These are phyloP conservation scores for Macrocybe gigantea DNA, from an alignment of 768 basidiomycete species.

Conservation along the genomic window DNA sequence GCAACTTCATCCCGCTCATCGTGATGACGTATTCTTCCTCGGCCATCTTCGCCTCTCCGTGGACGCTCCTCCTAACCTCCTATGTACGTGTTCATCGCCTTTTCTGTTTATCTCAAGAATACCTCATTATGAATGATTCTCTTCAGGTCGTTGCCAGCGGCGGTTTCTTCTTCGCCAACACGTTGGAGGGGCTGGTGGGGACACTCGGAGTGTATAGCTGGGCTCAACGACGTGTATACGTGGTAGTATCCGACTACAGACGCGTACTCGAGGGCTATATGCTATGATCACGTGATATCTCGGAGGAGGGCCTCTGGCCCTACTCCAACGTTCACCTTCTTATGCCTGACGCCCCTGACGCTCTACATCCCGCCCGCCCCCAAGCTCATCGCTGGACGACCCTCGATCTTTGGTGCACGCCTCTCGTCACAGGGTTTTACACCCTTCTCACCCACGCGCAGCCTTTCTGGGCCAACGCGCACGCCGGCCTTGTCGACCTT, in stretches of 20 bases:
- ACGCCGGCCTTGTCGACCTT: slow-evolving; percentile 39
- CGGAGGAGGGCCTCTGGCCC: no score
- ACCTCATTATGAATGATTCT: neutral
- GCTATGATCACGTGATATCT: no score
- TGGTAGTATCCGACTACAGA: no score
- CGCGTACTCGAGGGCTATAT: no score
- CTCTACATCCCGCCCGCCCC: slow-evolving; percentile 73
- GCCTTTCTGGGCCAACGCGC: slow-evolving; percentile 70
- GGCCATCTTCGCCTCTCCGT: slow-evolving; percentile 58
- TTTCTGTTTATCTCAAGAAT: neutral
- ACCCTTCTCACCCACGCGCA: slow-evolving; percentile 83
- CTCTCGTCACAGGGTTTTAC: slow-evolving; percentile 70
- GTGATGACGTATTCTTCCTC: slow-evolving; percentile 36
- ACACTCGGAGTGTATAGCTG: no score
- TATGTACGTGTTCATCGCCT: slow-evolving; percentile 38
- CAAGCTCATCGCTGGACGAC: slow-evolving; percentile 81
- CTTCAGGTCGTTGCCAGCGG: slow-evolving; percentile 64
- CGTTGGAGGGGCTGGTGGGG: no score
- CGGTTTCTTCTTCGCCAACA: slow-evolving; percentile 76
- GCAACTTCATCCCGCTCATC: slow-evolving; percentile 70
- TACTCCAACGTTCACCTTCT: slow-evolving; percentile 69
- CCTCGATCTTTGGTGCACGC: slow-evolving; percentile 82
- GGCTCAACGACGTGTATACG: no score
- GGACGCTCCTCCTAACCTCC: slow-evolving; percentile 71
- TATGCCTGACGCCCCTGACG: slow-evolving; percentile 63